These are phyloP conservation scores for Lactarius sp. DNA, from an alignment of 768 basidiomycete species.

Conservation along the genomic window DNA sequence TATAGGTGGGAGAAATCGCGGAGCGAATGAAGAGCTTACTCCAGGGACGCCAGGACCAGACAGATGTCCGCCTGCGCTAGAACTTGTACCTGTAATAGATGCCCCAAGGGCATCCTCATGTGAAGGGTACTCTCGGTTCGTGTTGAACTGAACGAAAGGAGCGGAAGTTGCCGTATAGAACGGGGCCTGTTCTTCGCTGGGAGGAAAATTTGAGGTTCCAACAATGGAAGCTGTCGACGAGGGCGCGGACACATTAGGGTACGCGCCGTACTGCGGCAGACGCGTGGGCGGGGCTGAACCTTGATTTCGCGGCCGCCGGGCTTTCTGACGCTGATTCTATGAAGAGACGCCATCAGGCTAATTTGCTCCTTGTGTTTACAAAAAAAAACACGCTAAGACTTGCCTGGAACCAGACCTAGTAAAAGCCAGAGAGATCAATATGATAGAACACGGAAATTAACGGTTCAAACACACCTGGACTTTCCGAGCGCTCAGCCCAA, in stretches of 20 bases:
- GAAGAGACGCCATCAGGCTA: slow-evolving; percentile 25
- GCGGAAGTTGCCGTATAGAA: slow-evolving; percentile 5
- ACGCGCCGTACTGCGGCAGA: slow-evolving; percentile 61
- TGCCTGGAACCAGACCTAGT: slow-evolving; percentile 95
- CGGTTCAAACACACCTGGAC: slow-evolving; percentile 62
- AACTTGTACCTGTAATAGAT: slow-evolving; percentile 1
- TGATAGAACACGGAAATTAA: slow-evolving; percentile 16
- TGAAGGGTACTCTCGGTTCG: neutral
- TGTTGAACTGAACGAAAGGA: slow-evolving; percentile 12
- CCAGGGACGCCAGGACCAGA: slow-evolving; percentile 26
- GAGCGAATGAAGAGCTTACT: slow-evolving; percentile 6
- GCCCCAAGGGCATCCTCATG: neutral
- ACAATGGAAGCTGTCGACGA: slow-evolving; percentile 31
- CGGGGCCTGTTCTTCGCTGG: slow-evolving; percentile 19
- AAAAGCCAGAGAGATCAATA: slow-evolving; percentile 33
- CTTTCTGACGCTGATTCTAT: slow-evolving; percentile 87
- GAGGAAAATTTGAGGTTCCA: slow-evolving; percentile 24
- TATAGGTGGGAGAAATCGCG: neutral
- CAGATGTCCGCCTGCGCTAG: slow-evolving; percentile 10
- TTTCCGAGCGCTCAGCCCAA: slow-evolving; percentile 86
- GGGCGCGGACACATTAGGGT: slow-evolving; percentile 43
- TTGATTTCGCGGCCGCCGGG: slow-evolving; percentile 64
- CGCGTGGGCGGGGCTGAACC: slow-evolving; percentile 47
- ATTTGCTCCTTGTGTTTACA: slow-evolving; percentile 1
- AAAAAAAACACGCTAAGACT: slow-evolving; percentile 26